These are phyloP conservation scores for Alloteropsis semialata DNA, from an alignment of 176 grass and related monocot genomes.

Conservation along the genomic window DNA sequence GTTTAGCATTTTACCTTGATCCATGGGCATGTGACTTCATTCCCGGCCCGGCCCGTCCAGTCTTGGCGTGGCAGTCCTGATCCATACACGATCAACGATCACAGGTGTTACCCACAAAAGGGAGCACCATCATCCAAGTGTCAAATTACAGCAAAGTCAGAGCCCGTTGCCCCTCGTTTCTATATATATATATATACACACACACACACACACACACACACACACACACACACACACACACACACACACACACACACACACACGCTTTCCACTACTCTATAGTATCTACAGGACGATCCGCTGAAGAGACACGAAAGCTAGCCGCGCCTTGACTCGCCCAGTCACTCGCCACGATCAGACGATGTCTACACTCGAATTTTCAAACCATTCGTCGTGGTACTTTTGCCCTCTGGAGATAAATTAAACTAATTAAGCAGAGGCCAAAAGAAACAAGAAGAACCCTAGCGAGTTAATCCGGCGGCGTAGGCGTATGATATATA, in stretches of 20 bases:
- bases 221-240: too few relatives aligned
- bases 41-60: neutral
- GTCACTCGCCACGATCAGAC: neutral
- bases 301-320: neutral
- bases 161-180: neutral
- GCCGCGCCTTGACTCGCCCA: neutral
- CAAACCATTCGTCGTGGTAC: slow-evolving; percentile 1
- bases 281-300: slow-evolving; percentile 25
- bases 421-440: neutral
- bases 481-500: neutral
- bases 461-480: neutral
- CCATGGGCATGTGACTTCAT: neutral
- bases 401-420: neutral
- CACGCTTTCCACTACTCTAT: slow-evolving; percentile 13
- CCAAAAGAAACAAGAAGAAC: neutral
- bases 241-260: too few relatives aligned
- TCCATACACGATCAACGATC: neutral
- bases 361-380: neutral
- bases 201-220: too few relatives aligned
- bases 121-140: slow-evolving; percentile 18
- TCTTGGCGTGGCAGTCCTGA: neutral
- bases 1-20: slow-evolving; percentile 22
- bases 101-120: slow-evolving; percentile 16
- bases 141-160: slow-evolving; percentile 12
- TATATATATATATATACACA: too few relatives aligned